Conservation (phyloP, 768 basidiomycete species). For the Podaxis sp. region DNA sequence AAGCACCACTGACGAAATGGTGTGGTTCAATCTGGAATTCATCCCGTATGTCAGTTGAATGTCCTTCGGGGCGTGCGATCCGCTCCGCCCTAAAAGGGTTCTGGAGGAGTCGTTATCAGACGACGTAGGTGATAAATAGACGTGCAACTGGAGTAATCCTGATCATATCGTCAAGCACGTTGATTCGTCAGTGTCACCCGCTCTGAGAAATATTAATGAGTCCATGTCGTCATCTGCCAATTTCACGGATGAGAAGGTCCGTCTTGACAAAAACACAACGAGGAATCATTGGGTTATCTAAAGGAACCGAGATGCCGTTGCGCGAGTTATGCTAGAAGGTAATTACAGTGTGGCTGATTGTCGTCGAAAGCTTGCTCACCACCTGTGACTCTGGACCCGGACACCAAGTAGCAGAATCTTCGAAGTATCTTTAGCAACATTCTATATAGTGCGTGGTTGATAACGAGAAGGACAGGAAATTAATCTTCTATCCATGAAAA, state of each 20-base stretch:
- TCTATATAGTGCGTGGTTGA: neutral
- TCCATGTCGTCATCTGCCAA: neutral
- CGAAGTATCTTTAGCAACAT: neutral
- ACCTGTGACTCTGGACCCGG: neutral
- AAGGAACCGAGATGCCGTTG: neutral
- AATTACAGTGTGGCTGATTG: neutral
- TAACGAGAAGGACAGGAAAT: neutral
- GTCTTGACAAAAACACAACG: neutral
- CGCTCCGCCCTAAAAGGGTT: neutral
- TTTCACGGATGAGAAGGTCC: neutral
- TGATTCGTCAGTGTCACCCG: neutral
- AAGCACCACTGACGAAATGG: neutral
- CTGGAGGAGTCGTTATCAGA: neutral
- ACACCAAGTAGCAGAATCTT: neutral
- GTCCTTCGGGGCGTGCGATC: neutral
- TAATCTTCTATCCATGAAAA: neutral
- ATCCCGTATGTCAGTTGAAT: neutral
- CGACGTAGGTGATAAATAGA: neutral
- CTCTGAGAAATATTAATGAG: neutral
- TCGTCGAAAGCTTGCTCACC: neutral
- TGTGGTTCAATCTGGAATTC: neutral
- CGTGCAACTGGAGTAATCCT: neutral
- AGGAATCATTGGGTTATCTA: neutral
- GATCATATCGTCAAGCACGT: neutral
- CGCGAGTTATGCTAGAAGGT: neutral